phyloP scores from a whole-genome alignment of 352 stramenopile species.

The Pythium diclinum region DNA sequence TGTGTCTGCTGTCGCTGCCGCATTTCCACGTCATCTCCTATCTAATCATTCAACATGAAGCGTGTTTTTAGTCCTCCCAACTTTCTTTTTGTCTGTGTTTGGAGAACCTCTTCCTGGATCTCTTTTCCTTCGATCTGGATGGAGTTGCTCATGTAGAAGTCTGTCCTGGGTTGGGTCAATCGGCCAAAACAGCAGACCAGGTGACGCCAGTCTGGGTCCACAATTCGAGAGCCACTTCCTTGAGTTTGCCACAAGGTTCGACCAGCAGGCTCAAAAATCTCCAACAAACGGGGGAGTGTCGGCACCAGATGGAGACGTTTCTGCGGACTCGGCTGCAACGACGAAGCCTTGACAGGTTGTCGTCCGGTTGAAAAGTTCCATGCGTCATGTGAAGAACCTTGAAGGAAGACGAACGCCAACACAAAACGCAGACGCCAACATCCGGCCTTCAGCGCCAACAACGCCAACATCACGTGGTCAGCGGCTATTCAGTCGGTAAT shows the following conservation, averaged over 20 bases:
- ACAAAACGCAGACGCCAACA: neutral
- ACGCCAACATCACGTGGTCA: neutral
- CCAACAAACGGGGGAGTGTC: neutral
- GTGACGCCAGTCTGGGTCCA: neutral
- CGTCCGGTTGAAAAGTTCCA: slow-evolving; percentile 1
- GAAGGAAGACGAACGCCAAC: slow-evolving; percentile 3
- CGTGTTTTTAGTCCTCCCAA: neutral
- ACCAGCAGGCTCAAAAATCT: slow-evolving; percentile 21
- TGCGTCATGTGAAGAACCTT: neutral
- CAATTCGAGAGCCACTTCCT: slow-evolving; percentile 1
- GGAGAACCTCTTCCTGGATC: neutral
- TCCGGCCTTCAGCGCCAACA: neutral
- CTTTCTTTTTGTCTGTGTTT: neutral
- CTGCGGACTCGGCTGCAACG: neutral
- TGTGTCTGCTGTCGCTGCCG: neutral
- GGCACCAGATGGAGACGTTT: slow-evolving; percentile 13
- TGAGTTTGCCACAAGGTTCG: neutral
- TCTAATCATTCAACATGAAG: slow-evolving; percentile 6
- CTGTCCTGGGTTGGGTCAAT: neutral
- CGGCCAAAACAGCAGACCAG: neutral
- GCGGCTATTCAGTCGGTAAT: neutral
- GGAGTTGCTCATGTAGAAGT: neutral
- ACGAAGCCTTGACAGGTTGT: neutral
- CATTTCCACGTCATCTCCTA: neutral
- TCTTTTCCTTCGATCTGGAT: neutral